Evolutionary conservation across 768 basidiomycete genomes (phyloP), one percentile per base, ranked within the genome.

Genomic region (Punctularia strigosozonata): DNA sequence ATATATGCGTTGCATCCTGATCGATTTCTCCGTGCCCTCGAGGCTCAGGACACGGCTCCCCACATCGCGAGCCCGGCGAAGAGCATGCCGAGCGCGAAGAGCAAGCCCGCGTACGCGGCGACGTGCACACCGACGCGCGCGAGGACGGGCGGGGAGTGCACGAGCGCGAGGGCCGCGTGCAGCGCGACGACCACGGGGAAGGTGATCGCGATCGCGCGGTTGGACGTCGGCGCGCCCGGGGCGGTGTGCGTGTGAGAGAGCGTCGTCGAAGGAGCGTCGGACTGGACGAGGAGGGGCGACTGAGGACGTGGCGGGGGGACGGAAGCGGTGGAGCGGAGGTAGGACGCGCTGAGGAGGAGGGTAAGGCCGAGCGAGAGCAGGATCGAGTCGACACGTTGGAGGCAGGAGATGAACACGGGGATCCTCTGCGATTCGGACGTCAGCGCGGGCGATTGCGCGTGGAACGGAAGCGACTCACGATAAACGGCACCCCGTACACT

Each of bases 401-500:
- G 64, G 50, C 77, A 80, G 6, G 78, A 73, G 15, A 90, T 69
- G 52, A 88, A 82, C 3, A 83, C 75, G 1, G 86, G 86, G 22
- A 90, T 83, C 44, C 67, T 68, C 83, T 84, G 49, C 17, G 25
- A 6, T 14, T 15, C n/a, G 22, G 17, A 31, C 41, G 14, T 25
- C 22, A 47, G 41, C n/a, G n/a, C n/a, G n/a, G n/a, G n/a, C n/a
- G n/a, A n/a, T n/a, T n/a, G n/a, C n/a, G n/a, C n/a, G n/a, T n/a
- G n/a, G n/a, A n/a, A n/a, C n/a, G n/a, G n/a, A n/a, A n/a, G n/a
- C n/a, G 8, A 75, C 80, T 46, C 55, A 86, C 83, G 33, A 89
- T 75, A 26, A 80, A 65, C 3, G 87, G 80, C n/a, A 82, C 56
- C 2, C 86, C 86, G 49, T 85, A 88, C 4, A 86, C 66, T 36